Evolutionary conservation across 1,139 yeast genomes (phyloP), one percentile per base, ranked within the genome.

Genomic region (Protomyces gravidus): DNA sequence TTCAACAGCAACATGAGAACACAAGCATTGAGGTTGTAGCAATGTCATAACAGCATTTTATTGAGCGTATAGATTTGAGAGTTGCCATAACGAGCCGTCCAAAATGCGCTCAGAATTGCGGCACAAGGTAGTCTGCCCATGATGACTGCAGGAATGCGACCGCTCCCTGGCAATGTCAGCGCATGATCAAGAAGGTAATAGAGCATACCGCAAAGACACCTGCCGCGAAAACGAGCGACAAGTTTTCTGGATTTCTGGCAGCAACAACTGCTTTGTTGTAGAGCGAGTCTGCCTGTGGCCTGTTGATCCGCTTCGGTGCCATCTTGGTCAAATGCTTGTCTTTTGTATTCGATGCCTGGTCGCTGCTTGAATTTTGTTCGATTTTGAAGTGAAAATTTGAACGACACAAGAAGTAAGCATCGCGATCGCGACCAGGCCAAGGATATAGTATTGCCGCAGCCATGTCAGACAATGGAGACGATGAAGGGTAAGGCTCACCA

Each of bases 391-490:
- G n/a, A n/a, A n/a, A n/a, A n/a, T n/a, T n/a, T n/a, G n/a, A n/a
- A n/a, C n/a, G n/a, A n/a, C n/a, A n/a, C n/a, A n/a, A n/a, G n/a
- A n/a, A n/a, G n/a, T n/a, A n/a, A n/a, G n/a, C n/a, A n/a, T n/a
- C n/a, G n/a, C n/a, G n/a, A n/a, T n/a, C n/a, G n/a, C n/a, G n/a
- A n/a, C n/a, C n/a, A n/a, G n/a, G n/a, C n/a, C n/a, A n/a, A n/a
- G n/a, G n/a, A n/a, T n/a, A n/a, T n/a, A n/a, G n/a, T n/a, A n/a
- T n/a, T n/a, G n/a, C n/a, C n/a, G 32, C 28, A 17, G 46, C 30
- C 15, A 78, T 78, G 81, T 78, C 81, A 60, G 82, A 78, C 64
- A 77, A 76, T 75, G 78, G 73, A 74, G 73, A 69, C 62, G 76
- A 71, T 30, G 27, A 26, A 11, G 57, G 28, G 49, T 45, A 30